phyloP scores from a whole-genome alignment of 2,329 filamentous ascomycete species.

The Trichoderma citrinoviride region DNA sequence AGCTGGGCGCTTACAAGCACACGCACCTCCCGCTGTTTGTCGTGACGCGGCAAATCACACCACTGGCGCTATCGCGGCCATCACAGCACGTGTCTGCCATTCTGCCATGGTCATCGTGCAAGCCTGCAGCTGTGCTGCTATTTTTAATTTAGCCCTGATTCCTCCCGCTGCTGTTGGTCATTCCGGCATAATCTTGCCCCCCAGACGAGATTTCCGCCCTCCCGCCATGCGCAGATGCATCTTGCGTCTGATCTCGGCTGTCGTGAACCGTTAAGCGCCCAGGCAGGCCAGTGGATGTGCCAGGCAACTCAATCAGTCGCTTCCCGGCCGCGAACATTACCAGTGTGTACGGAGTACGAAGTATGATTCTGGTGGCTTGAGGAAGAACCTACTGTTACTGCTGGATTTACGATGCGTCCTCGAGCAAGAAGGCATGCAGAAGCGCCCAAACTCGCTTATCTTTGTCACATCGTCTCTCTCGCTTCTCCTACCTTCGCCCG shows the following conservation, averaged over 20 bases:
- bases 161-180: neutral
- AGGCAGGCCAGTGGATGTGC: neutral
- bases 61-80: constrained; percentile 28
- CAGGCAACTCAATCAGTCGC: neutral
- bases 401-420: too few species aligned
- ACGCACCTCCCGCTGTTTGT: neutral
- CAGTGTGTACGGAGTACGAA: neutral
- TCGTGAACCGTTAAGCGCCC: constrained; percentile 17
- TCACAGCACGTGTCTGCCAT: constrained; percentile 25
- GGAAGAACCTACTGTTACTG: too few species aligned
- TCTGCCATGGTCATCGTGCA: constrained; percentile 22
- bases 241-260: constrained; percentile 16
- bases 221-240: constrained; percentile 3
- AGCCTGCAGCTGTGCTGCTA: constrained; percentile 28
- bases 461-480: constrained; percentile 7
- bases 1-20: constrained; percentile 24
- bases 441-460: neutral
- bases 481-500: neutral
- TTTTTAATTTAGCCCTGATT: constrained; percentile 38
- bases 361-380: too few species aligned
- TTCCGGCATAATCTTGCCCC: constrained; percentile 21
- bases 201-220: neutral
- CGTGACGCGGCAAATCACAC: constrained; percentile 21
- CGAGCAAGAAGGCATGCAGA: too few species aligned
- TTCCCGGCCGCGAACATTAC: too few species aligned